Conservation (phyloP, 805 yeast genomes). For the Wickerhamomyces strasburgensis region DNA sequence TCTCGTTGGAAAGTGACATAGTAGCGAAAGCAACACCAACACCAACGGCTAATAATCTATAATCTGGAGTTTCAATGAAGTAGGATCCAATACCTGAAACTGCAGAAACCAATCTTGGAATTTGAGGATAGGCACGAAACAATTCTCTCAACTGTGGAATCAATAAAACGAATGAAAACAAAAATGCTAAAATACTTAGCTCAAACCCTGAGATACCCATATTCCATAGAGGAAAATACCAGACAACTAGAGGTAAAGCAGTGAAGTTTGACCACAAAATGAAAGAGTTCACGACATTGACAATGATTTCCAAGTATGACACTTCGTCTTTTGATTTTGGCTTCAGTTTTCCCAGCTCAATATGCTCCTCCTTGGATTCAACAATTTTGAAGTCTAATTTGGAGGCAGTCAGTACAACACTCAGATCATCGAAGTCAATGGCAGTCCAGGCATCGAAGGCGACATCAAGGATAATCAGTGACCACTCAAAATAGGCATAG, state of each 20-base stretch:
- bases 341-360: conserved; percentile 9
- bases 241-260: conserved; percentile 76
- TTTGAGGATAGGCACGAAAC: conserved; percentile 41
- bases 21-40: conserved; percentile 62
- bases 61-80: conserved; percentile 59
- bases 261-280: conserved; percentile 84
- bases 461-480: conserved; percentile 75
- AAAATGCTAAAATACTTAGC: conserved; percentile 52
- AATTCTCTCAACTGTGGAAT: conserved; percentile 39
- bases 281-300: conserved; percentile 58
- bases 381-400: conserved; percentile 19
- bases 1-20: conserved; percentile 43
- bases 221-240: conserved; percentile 98
- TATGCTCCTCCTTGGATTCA: conserved; percentile 5
- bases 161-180: conserved; percentile 54
- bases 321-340: conserved; percentile 23
- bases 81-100: conserved; percentile 74
- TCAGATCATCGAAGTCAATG: conserved; percentile 62
- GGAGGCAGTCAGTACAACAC: conserved; percentile 32
- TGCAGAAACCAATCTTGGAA: conserved; percentile 51
- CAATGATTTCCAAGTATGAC: conserved; percentile 33
- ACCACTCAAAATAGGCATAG: conserved; percentile 95
- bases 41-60: conserved; percentile 60
- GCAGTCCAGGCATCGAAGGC: conserved; percentile 79
- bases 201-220: conserved; percentile 98